Conservation (phyloP, 345 rosid genomes). For the Rhodamnia rubescens region DNA sequence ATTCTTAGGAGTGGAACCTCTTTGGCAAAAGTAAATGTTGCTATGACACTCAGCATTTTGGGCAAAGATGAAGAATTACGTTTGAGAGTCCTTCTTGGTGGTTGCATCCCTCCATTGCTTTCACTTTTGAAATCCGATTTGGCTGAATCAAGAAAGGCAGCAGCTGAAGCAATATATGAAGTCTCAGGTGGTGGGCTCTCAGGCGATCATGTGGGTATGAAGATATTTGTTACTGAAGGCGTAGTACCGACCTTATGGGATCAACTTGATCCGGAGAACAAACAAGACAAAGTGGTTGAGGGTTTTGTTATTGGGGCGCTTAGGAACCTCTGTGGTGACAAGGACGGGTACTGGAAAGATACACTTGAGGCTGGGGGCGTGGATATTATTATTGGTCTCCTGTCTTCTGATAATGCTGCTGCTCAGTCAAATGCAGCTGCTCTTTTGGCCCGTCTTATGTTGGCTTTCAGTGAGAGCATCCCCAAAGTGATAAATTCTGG, state of each 20-base stretch:
- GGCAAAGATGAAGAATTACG: constrained; percentile 77
- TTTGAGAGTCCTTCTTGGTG: constrained; percentile 74
- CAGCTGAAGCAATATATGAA: constrained; percentile 75
- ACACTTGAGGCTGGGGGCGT: constrained; percentile 69
- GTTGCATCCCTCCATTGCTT: constrained; percentile 83
- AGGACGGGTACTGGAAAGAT: constrained; percentile 63
- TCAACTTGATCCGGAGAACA: constrained; percentile 44
- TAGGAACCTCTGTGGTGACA: constrained; percentile 75
- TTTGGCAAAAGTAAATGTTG: constrained; percentile 64
- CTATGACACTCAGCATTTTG: constrained; percentile 44
- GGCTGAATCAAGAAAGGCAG: constrained; percentile 62
- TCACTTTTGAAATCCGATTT: constrained; percentile 67
- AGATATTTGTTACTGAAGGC: constrained; percentile 79
- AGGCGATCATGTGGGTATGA: constrained; percentile 75
- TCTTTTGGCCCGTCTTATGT: constrained; percentile 67
- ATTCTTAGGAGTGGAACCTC: constrained; percentile 64
- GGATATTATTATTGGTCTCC: constrained; percentile 56
- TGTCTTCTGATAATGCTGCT: constrained; percentile 63
- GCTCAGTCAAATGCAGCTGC: constrained; percentile 86
- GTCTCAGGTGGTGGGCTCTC: constrained; percentile 72
- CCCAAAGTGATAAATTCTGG: constrained; percentile 66
- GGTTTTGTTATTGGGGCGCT: constrained; percentile 81
- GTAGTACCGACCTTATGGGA: constrained; percentile 82
- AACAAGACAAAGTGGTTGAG: constrained; percentile 64
- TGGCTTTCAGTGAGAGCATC: constrained; percentile 51